Percentiles rank a stretch among this genome's conserved stretches.
Conservation (phyloP, 75 land plant species). For the Isoetes taiwanensis region DNA sequence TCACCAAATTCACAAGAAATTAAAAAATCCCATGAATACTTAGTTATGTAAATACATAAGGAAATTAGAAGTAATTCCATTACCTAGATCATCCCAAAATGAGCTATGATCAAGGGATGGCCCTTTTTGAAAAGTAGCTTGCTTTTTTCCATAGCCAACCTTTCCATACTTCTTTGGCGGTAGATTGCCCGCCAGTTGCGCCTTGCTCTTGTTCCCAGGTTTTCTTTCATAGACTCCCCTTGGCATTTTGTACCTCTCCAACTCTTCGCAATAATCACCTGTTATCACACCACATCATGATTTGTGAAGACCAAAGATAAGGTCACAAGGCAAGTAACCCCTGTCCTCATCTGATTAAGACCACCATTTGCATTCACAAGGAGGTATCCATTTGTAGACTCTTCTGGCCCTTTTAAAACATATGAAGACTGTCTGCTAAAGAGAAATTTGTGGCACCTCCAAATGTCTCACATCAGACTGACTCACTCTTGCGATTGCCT, state of each 20-base stretch:
- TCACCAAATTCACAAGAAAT: slow-evolving; percentile 1
- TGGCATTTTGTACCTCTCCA: no score
- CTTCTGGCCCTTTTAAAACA: slow-evolving; percentile 57
- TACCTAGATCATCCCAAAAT: slow-evolving; percentile 3
- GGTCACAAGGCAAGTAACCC: no score
- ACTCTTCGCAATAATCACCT: no score
- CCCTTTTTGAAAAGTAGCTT: neutral
- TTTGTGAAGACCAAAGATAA: neutral
- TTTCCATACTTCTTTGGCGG: neutral
- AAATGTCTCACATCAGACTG: neutral
- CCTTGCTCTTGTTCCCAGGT: no score
- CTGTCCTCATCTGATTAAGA: slow-evolving; percentile 94
- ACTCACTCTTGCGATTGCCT: slow-evolving; percentile 44
- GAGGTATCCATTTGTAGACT: slow-evolving; percentile 58
- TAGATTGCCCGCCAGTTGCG: no score
- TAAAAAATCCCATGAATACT: neutral
- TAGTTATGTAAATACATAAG: neutral
- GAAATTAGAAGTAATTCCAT: no score
- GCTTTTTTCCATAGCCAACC: neutral
- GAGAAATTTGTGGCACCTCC: neutral
- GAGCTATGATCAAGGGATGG: neutral
- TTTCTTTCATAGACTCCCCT: no score
- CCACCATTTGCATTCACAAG: slow-evolving; percentile 94
- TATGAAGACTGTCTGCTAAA: slow-evolving; percentile 4
- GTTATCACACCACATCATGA: neutral